phyloP scores from a whole-genome alignment of 805 yeast species.

The Wickerhamomyces xylosicus region DNA sequence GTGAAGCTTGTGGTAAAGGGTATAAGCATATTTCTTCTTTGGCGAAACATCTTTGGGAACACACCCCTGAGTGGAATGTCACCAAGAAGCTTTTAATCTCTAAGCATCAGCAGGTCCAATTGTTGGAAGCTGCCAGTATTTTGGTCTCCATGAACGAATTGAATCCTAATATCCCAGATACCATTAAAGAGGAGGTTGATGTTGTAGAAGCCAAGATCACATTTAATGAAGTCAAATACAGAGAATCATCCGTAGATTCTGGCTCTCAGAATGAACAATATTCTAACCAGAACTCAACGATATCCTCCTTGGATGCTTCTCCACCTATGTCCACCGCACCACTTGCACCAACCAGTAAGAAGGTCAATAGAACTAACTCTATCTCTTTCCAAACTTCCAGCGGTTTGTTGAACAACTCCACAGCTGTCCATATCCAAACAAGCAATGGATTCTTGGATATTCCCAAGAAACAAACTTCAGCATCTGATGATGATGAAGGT shows the following conservation, averaged over 20 bases:
- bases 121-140: constrained; percentile 18
- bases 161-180: constrained; percentile 6
- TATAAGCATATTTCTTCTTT: constrained; percentile 82
- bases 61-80: constrained; percentile 88
- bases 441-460: constrained; percentile 23
- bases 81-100: constrained; percentile 68
- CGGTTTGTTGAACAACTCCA: constrained; percentile 1
- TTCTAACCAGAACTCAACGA: constrained; percentile 5
- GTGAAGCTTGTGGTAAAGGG: constrained; percentile 90
- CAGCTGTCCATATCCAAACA: constrained; percentile 9
- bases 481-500: constrained; percentile 7
- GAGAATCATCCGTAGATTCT: neutral
- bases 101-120: constrained; percentile 18
- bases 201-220: neutral
- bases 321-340: constrained; percentile 3
- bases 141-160: constrained; percentile 15
- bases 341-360: constrained; percentile 3
- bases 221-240: neutral
- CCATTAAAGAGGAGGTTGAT: constrained; percentile 6
- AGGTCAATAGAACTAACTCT: constrained; percentile 28
- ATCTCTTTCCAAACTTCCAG: constrained; percentile 19
- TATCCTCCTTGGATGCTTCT: constrained; percentile 2
- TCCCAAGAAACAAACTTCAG: constrained; percentile 10
- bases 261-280: constrained; percentile 1
- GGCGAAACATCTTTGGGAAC: constrained; percentile 89